phyloP scores from a whole-genome alignment of 2,329 filamentous ascomycete species.

The Chrysosporium queenslandicum region DNA sequence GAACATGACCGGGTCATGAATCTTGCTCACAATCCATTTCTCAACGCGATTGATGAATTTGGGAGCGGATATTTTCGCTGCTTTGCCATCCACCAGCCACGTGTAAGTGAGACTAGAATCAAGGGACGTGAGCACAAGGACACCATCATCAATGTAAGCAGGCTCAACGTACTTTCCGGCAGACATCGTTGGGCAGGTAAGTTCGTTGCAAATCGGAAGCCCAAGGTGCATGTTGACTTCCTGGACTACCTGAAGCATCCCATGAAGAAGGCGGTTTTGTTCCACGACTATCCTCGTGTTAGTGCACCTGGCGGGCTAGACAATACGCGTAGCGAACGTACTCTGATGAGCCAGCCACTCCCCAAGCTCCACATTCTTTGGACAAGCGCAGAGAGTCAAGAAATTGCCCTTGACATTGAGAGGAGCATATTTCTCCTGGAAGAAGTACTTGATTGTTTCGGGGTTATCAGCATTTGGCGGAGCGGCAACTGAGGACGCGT shows the following conservation, averaged over 20 bases:
- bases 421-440: conserved; percentile 51
- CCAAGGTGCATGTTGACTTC: conserved; percentile 70
- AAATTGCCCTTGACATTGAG: conserved; percentile 97
- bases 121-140: not conserved
- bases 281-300: conserved; percentile 62
- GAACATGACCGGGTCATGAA: conserved; percentile 81
- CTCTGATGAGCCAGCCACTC: conserved; percentile 96
- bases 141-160: not conserved
- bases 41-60: conserved; percentile 95
- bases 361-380: conserved; percentile 84
- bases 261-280: conserved; percentile 79
- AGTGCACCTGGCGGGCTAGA: not conserved
- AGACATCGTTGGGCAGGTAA: conserved; percentile 82
- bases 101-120: conserved; percentile 73
- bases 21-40: conserved; percentile 94
- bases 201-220: conserved; percentile 69
- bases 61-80: conserved; percentile 81
- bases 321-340: conserved; percentile 33
- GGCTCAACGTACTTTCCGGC: conserved; percentile 66
- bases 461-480: conserved; percentile 30
- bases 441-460: conserved; percentile 42
- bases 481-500: conserved; percentile 31
- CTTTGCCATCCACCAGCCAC: conserved; percentile 81
- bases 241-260: conserved; percentile 80
- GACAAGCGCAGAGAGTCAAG: conserved; percentile 85